A percentile compares a stretch with the other conserved stretches of the same genome.
Conservation (phyloP, 2,329 filamentous ascomycete species). For the Lecanoromycetidae sp. region DNA sequence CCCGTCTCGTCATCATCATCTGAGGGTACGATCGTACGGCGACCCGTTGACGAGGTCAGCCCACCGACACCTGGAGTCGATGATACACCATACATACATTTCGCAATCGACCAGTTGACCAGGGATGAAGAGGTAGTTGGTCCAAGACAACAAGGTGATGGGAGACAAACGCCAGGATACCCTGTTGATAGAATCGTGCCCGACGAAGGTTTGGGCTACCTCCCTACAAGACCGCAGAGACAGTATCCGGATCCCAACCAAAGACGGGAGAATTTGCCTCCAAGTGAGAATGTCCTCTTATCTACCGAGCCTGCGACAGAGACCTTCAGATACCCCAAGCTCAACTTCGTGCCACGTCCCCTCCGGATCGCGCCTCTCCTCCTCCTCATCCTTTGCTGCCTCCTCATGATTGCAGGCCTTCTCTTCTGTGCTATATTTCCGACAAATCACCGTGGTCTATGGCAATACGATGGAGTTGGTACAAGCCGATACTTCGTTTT, state of each 20-base stretch:
- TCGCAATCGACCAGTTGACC: conserved; percentile 79
- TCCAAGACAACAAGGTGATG: conserved; percentile 40
- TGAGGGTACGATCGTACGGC: conserved; percentile 11
- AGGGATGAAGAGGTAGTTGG: conserved; percentile 53
- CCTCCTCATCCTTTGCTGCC: conserved; percentile 47
- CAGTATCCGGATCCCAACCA: conserved; percentile 23
- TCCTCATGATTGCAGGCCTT: conserved; percentile 60
- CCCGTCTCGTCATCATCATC: conserved; percentile 13
- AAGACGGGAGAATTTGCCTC: conserved; percentile 15
- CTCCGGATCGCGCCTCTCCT: conserved; percentile 55
- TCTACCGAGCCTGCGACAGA: conserved; percentile 12
- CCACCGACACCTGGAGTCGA: conserved; percentile 63
- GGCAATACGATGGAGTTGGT: conserved; percentile 55
- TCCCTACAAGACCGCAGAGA: conserved; percentile 25
- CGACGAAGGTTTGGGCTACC: conserved; percentile 35
- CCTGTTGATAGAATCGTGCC: conserved; percentile 40
- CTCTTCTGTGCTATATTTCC: conserved; percentile 63
- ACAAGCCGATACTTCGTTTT: conserved; percentile 73
- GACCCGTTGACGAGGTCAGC: conserved; percentile 25
- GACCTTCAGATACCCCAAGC: conserved; percentile 32
- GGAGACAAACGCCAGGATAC: conserved; percentile 31
- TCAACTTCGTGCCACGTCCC: conserved; percentile 60
- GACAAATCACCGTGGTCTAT: conserved; percentile 49
- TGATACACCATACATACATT: conserved; percentile 76
- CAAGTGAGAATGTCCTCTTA: conserved; percentile 14